These are phyloP conservation scores for Paracorniculantispora psalliotae DNA, from an alignment of 2,329 filamentous ascomycete genomes.

Conservation along the genomic window DNA sequence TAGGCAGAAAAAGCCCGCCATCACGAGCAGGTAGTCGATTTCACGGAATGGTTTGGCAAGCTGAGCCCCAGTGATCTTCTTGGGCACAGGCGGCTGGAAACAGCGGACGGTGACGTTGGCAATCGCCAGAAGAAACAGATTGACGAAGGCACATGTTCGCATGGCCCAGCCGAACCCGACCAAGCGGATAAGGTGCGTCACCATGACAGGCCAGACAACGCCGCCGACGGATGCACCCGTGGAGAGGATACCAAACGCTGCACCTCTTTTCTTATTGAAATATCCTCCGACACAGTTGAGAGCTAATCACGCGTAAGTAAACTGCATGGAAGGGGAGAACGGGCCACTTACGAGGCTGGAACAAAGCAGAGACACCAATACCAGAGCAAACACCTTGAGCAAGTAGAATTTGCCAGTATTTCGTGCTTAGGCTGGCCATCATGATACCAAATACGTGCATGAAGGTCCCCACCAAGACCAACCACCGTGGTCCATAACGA, in stretches of 20 bases:
- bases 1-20: conserved; percentile 25
- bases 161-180: conserved; percentile 38
- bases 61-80: conserved; percentile 23
- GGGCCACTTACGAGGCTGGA: conserved; percentile 24
- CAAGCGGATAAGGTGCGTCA: conserved; percentile 28
- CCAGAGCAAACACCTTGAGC: conserved; percentile 34
- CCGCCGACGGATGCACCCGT: conserved; percentile 35
- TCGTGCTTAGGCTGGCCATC: conserved; percentile 50
- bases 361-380: conserved; percentile 31
- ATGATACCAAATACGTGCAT: conserved; percentile 58
- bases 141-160: conserved; percentile 33
- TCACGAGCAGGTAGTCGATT: conserved; percentile 23
- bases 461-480: conserved; percentile 48
- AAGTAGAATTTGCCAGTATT: conserved; percentile 38
- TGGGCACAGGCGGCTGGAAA: conserved; percentile 14
- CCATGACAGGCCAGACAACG: conserved; percentile 37
- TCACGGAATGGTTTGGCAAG: conserved; percentile 26
- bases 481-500: conserved; percentile 52
- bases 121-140: conserved; percentile 28
- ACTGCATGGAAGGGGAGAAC: neutral
- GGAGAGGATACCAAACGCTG: conserved; percentile 31
- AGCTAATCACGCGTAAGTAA: conserved; percentile 17
- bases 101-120: conserved; percentile 28
- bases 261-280: conserved; percentile 30
- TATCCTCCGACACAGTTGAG: conserved; percentile 29